A percentile compares a stretch with the other conserved stretches of the same genome.
Conservation (phyloP, 78 protist species). For the Dictyostelium brefeldianum region DNA sequence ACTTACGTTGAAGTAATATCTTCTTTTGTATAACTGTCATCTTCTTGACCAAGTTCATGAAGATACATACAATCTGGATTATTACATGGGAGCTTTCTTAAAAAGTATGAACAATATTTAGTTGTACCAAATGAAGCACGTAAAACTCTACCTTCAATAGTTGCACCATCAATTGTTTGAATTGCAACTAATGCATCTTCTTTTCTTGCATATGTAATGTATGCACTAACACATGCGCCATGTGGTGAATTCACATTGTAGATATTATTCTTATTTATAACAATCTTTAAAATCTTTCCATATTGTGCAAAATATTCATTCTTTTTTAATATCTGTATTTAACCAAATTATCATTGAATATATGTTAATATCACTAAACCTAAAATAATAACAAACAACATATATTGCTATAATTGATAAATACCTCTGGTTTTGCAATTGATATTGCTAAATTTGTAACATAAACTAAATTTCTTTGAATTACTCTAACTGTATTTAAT, state of each 20-base stretch:
- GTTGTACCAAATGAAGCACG: slow-evolving; percentile 97
- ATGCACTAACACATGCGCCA: slow-evolving; percentile 88
- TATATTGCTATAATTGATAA: too few relatives aligned
- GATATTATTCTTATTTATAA: slow-evolving; percentile 84
- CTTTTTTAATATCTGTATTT: slow-evolving; percentile 60
- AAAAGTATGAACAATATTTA: slow-evolving; percentile 95
- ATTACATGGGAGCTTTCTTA: slow-evolving; percentile 89
- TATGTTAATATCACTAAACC: neutral
- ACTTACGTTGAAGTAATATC: slow-evolving; percentile 86
- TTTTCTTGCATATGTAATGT: slow-evolving; percentile 86
- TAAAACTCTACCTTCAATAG: slow-evolving; percentile 84
- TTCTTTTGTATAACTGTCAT: slow-evolving; percentile 92
- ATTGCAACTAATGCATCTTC: slow-evolving; percentile 91
- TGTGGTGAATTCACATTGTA: slow-evolving; percentile 64
- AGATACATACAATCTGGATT: slow-evolving; percentile 98
- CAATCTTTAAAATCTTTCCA: slow-evolving; percentile 94
- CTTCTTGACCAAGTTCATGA: slow-evolving; percentile 93
- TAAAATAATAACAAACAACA: neutral
- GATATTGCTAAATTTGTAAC: slow-evolving; percentile 92
- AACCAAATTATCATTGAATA: neutral
- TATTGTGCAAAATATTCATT: slow-evolving; percentile 95
- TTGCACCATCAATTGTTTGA: slow-evolving; percentile 80
- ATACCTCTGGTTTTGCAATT: slow-evolving; percentile 92
- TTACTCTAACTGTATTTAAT: slow-evolving; percentile 92
- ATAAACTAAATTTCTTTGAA: slow-evolving; percentile 94